Evolutionary conservation across 225 moss, liverwort and hornwort species (phyloP).

Genomic region (Sphagnum tenellum): DNA sequence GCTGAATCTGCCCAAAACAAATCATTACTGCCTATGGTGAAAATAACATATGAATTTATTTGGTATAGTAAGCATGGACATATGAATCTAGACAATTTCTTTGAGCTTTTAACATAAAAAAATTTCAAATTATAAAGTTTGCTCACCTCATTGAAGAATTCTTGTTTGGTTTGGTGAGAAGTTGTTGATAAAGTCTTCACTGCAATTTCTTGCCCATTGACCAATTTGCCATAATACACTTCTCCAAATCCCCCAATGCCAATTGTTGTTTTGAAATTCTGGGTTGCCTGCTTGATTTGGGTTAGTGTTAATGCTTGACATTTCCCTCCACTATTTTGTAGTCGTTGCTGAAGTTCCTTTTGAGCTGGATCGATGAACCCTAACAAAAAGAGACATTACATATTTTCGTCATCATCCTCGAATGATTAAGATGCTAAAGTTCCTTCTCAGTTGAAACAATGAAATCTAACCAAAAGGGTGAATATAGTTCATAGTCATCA

Average conservation of each 20-base stretch:
- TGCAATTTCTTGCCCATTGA: slow-evolving; percentile 27
- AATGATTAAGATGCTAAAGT: no score
- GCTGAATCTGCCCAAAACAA: slow-evolving; percentile 30
- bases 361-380: slow-evolving; percentile 24
- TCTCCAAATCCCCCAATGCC: slow-evolving; percentile 43
- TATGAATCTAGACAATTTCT: not conserved
- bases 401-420: not conserved
- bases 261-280: slow-evolving; percentile 33
- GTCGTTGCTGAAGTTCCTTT: slow-evolving; percentile 15
- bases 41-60: not conserved
- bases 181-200: slow-evolving; percentile 35
- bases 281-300: slow-evolving; percentile 37
- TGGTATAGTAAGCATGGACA: not conserved
- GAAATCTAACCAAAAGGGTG: no score
- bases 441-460: no score
- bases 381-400: not conserved
- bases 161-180: slow-evolving; percentile 36
- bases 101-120: not conserved
- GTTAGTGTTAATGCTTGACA: slow-evolving; percentile 10
- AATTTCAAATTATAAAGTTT: not conserved
- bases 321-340: slow-evolving; percentile 13
- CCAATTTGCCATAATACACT: slow-evolving; percentile 39
- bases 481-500: no score
- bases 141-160: slow-evolving; percentile 35
- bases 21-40: not conserved